Base-by-base conservation (phyloP, 1,284 basidiomycete genomes). In the Somion occarium region DNA sequence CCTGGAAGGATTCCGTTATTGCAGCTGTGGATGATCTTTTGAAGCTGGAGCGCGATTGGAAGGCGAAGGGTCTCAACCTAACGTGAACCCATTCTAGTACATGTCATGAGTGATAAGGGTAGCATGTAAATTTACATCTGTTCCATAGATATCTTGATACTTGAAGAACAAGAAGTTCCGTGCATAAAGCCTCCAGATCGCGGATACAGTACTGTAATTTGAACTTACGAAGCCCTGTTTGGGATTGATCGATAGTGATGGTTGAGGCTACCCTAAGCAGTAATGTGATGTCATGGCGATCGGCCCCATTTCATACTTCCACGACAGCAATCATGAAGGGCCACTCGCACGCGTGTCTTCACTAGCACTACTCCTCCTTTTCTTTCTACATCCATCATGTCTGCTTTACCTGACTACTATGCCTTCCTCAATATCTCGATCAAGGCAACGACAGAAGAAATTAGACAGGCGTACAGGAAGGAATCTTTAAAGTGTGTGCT, bases 401-500 rank as follows among this genome's bases (percentile, higher is more conserved):
- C 86, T 49, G 69, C 77, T 26, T 86, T 91, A 61, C 85, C 87
- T 13, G 85, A 91, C 64, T 91, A 91, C 64, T 91, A 91, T 63
- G 69, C 72, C 25, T 73, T 91, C 23, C 73, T 91, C 38, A 71
- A 72, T 52, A 61, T 92, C 15, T 57, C 75, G 3, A 75, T 74
- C 56, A 76, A 73, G 53, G 86, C 89, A 1, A 80, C 82, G 0
- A 68, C 77, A 18, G 86, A 91, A 27, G 86, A 93, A 52, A 77
- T 95, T 54, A 78, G 85, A 48, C 80, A 85, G 52, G 91, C 88
- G 1, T 95, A 95, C 73, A 91, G 86, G 71, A 84, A 76, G 57
- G 88, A 91, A 63, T 91, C 88, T 2, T 69, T 91, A 46, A 86
- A 74, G 72, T 73, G 52, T 51, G 61, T 58, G 2, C 24, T 3